phyloP scores from a whole-genome alignment of 1,284 basidiomycete genomes.

The Cryptococcus hybrid region DNA sequence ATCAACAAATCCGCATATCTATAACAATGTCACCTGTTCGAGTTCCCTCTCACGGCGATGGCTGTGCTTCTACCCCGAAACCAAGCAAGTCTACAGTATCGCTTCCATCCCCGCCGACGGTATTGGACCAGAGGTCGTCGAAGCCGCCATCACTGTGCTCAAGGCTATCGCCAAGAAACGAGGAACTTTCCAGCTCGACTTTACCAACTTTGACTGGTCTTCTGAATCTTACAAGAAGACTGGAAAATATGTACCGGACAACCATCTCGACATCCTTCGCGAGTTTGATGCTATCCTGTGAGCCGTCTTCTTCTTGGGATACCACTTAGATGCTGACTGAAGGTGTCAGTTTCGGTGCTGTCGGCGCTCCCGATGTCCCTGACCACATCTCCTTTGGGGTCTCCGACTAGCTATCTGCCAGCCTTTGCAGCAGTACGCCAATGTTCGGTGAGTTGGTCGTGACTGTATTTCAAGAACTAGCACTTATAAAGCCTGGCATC shows the following conservation, averaged over 20 bases:
- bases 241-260: slow-evolving; percentile 49
- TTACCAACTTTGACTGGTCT: slow-evolving; percentile 50
- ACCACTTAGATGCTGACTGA: neutral
- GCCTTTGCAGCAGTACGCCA: slow-evolving; percentile 57
- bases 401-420: slow-evolving; percentile 57
- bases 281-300: slow-evolving; percentile 50
- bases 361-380: slow-evolving; percentile 53
- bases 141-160: slow-evolving; percentile 47
- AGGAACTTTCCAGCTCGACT: slow-evolving; percentile 44
- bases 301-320: neutral
- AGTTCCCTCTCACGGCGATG: slow-evolving; percentile 2
- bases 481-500: no score
- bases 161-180: slow-evolving; percentile 35
- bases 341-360: slow-evolving; percentile 40
- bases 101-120: slow-evolving; percentile 60
- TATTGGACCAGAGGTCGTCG: slow-evolving; percentile 57
- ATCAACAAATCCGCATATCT: neutral
- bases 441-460: slow-evolving; percentile 46
- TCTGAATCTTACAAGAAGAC: slow-evolving; percentile 41
- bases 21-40: slow-evolving; percentile 5
- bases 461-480: no score
- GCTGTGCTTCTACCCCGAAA: slow-evolving; percentile 22
- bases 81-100: slow-evolving; percentile 50
- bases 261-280: slow-evolving; percentile 47
- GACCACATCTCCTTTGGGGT: slow-evolving; percentile 60